phyloP scores from a whole-genome alignment of 2,329 filamentous ascomycete genomes.

The Penicillium expansum region DNA sequence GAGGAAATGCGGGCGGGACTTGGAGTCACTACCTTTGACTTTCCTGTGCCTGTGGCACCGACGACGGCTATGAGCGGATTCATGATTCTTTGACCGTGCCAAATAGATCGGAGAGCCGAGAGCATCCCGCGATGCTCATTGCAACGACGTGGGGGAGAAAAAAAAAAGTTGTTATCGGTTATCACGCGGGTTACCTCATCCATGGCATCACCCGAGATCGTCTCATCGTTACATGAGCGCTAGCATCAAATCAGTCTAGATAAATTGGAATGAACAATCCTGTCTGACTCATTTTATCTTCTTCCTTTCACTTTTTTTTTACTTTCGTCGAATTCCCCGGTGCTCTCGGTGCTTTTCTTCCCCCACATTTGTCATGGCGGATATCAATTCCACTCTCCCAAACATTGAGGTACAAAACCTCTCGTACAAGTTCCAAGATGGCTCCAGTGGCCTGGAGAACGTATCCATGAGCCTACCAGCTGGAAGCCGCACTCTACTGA shows the following conservation, averaged over 20 bases:
- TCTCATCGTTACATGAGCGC: background rate
- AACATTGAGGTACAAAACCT: slow-evolving; percentile 72
- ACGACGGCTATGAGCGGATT: slow-evolving; percentile 74
- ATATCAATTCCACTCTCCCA: slow-evolving; percentile 40
- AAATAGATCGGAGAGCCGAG: slow-evolving; percentile 24
- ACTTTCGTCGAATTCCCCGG: too few relatives aligned
- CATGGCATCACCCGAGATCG: background rate
- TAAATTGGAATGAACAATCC: background rate
- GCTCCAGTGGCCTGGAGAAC: slow-evolving; percentile 71
- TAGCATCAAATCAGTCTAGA: slow-evolving; percentile 1
- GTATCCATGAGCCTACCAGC: slow-evolving; percentile 75
- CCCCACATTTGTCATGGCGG: slow-evolving; percentile 20
- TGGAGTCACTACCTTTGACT: slow-evolving; percentile 70
- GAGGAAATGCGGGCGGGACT: background rate
- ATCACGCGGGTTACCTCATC: slow-evolving; percentile 20
- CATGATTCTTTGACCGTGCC: slow-evolving; percentile 27
- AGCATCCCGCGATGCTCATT: slow-evolving; percentile 26
- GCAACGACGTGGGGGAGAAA: slow-evolving; percentile 12
- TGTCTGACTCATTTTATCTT: background rate
- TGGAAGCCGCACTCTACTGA: slow-evolving; percentile 81
- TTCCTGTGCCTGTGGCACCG: slow-evolving; percentile 89
- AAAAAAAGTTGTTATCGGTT: slow-evolving; percentile 11
- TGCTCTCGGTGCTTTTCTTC: background rate
- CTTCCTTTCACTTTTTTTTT: too few relatives aligned
- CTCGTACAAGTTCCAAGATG: slow-evolving; percentile 86